A percentile compares a stretch with the other conserved stretches of the same genome.
Conservation (phyloP, 1,284 basidiomycete species). For the Pseudozyma sp. region DNA sequence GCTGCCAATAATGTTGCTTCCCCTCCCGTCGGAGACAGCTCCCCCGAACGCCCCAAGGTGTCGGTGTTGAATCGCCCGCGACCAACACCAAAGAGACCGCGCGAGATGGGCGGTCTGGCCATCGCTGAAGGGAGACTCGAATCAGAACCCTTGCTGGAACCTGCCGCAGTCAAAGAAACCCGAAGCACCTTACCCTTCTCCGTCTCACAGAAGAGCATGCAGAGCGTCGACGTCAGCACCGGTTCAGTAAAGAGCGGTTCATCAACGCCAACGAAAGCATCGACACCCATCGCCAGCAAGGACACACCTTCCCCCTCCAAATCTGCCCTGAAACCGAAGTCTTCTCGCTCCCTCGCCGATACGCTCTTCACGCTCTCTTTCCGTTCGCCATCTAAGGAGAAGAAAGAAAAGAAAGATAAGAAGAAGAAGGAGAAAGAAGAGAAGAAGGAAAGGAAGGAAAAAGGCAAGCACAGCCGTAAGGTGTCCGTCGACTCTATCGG, state of each 20-base stretch:
- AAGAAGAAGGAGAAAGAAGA: slow-evolving; percentile 43
- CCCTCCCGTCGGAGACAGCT: slow-evolving; percentile 2
- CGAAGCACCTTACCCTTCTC: slow-evolving; percentile 48
- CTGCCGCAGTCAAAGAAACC: slow-evolving; percentile 32
- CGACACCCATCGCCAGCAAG: slow-evolving; percentile 23
- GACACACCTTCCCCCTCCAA: slow-evolving; percentile 58
- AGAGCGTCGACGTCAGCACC: neutral
- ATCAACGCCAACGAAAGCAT: slow-evolving; percentile 7
- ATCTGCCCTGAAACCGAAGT: slow-evolving; percentile 54
- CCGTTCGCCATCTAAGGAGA: slow-evolving; percentile 43
- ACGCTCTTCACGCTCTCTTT: slow-evolving; percentile 57
- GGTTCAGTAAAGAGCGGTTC: neutral
- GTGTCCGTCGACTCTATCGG: slow-evolving; percentile 31
- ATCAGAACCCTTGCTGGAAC: slow-evolving; percentile 18
- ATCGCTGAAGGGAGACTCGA: slow-evolving; percentile 51
- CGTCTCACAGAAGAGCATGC: slow-evolving; percentile 23
- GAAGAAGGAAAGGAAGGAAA: slow-evolving; percentile 45
- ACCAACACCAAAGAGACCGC: slow-evolving; percentile 27
- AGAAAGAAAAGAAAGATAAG: slow-evolving; percentile 42
- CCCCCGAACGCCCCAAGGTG: slow-evolving; percentile 14
- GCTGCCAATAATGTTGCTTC: neutral
- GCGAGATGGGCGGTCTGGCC: slow-evolving; percentile 51
- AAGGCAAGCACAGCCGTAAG: slow-evolving; percentile 40
- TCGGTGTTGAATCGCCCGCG: slow-evolving; percentile 55
- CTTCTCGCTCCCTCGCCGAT: slow-evolving; percentile 55